Evolutionary conservation across 257 asterid genomes (phyloP).

Genomic region (Solanum clarkiae): DNA sequence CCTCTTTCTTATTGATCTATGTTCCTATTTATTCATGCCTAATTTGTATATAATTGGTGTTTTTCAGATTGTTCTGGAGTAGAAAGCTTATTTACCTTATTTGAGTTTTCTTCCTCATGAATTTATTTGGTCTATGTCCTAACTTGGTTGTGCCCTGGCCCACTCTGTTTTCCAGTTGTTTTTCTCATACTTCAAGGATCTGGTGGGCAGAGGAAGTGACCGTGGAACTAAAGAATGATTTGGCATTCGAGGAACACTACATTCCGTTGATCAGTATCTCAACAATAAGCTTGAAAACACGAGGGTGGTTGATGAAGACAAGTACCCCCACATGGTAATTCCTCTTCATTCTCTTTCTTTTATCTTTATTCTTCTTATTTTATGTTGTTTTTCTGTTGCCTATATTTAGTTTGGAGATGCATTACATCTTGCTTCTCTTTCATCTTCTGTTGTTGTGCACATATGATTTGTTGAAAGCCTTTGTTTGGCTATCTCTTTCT

Average conservation of each 20-base stretch:
- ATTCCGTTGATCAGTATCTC: slow-evolving; percentile 93
- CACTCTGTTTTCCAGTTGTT: slow-evolving; percentile 44
- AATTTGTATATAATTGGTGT: neutral
- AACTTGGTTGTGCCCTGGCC: neutral
- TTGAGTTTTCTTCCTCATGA: neutral
- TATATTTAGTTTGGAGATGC: too few species aligned
- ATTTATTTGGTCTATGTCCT: neutral
- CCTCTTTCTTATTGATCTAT: neutral
- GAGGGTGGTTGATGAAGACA: slow-evolving; percentile 88
- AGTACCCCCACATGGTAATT: slow-evolving; percentile 85
- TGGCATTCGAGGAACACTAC: slow-evolving; percentile 84
- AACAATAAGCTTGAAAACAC: slow-evolving; percentile 89
- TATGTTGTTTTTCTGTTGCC: too few species aligned
- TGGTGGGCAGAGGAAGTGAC: slow-evolving; percentile 96
- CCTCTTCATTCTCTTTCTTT: neutral
- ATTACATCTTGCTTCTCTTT: neutral
- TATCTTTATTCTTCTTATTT: neutral
- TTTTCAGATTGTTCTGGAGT: neutral
- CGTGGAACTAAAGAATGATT: slow-evolving; percentile 87
- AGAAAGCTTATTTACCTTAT: neutral
- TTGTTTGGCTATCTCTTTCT: neutral
- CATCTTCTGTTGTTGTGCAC: neutral
- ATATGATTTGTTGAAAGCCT: neutral
- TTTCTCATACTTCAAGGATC: slow-evolving; percentile 94
- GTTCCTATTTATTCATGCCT: neutral